Evolutionary conservation across 2,329 filamentous ascomycete genomes (phyloP).

Genomic region (Diaporthe caulivora): DNA sequence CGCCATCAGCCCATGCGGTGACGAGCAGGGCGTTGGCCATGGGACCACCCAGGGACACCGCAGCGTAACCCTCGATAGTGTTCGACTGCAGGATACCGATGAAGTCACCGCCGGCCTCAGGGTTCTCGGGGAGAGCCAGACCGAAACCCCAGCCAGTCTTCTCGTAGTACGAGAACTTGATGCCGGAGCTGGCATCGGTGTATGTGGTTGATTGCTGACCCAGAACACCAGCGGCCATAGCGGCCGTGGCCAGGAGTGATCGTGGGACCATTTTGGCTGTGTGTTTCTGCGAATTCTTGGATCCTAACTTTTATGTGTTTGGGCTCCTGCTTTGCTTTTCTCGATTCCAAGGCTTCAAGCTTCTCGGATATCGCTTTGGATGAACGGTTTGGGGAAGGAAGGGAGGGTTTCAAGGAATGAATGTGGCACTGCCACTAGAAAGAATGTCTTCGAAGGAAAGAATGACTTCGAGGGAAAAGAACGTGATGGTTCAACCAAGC

Average conservation of each 20-base stretch:
- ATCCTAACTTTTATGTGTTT: not conserved
- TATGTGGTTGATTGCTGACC: slow-evolving; percentile 33
- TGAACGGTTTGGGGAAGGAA: slow-evolving; percentile 18
- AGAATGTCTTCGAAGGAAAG: slow-evolving; percentile 38
- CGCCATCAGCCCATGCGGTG: slow-evolving; percentile 57
- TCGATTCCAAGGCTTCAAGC: slow-evolving; percentile 19
- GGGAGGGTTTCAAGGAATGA: slow-evolving; percentile 31
- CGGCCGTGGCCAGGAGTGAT: slow-evolving; percentile 35
- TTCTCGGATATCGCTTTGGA: slow-evolving; percentile 29
- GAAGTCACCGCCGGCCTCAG: slow-evolving; percentile 59
- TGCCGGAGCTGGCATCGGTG: slow-evolving; percentile 36
- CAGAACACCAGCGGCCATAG: slow-evolving; percentile 37
- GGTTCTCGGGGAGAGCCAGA: slow-evolving; percentile 62
- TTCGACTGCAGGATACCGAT: slow-evolving; percentile 64
- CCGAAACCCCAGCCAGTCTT: slow-evolving; percentile 52
- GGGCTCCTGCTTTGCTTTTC: slow-evolving; percentile 8
- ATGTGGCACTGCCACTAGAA: slow-evolving; percentile 39
- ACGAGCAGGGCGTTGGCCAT: slow-evolving; percentile 60
- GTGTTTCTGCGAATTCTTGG: slow-evolving; percentile 3
- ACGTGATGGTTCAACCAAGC: slow-evolving; percentile 40
- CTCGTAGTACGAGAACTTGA: slow-evolving; percentile 39
- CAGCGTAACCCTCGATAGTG: slow-evolving; percentile 61
- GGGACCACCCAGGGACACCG: slow-evolving; percentile 55
- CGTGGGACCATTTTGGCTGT: slow-evolving; percentile 18
- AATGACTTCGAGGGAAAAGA: slow-evolving; percentile 39